A percentile compares a stretch with the other conserved stretches of the same genome.
These are phyloP conservation scores for Annona squamosa DNA, from an alignment of 164 flowering plant genomes.

Conservation along the genomic window DNA sequence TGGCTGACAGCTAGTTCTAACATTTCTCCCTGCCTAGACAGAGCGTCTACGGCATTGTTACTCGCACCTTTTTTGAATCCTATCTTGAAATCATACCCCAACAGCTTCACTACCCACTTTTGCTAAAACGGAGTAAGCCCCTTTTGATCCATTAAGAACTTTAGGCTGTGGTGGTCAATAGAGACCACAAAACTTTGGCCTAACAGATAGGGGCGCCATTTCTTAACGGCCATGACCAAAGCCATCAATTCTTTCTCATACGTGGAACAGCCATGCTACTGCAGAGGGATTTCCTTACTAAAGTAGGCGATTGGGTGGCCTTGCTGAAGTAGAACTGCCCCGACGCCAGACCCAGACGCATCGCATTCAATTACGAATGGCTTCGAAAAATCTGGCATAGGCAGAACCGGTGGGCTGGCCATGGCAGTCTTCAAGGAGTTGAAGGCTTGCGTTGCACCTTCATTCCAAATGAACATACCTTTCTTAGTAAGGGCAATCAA, in stretches of 20 bases:
- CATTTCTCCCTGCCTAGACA: neutral
- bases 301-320: slow-evolving; percentile 3
- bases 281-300: neutral
- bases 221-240: neutral
- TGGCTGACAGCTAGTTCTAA: neutral
- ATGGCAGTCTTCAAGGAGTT: neutral
- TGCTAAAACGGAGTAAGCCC: neutral
- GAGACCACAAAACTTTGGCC: neutral
- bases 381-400: slow-evolving; percentile 1
- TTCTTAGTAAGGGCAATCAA: neutral
- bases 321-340: neutral
- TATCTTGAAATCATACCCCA: slow-evolving; percentile 4
- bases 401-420: neutral
- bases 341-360: neutral
- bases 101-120: neutral
- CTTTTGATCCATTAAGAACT: neutral
- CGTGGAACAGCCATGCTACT: neutral
- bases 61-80: neutral
- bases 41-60: neutral
- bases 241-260: slow-evolving; percentile 6
- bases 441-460: neutral
- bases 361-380: slow-evolving; percentile 3
- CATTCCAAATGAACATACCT: neutral
- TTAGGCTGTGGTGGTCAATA: neutral
- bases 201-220: neutral